Percentiles rank a stretch among this genome's conserved stretches.
Conservation (phyloP, 2,329 filamentous ascomycete genomes). For the Curvularia hawaiiensis region DNA sequence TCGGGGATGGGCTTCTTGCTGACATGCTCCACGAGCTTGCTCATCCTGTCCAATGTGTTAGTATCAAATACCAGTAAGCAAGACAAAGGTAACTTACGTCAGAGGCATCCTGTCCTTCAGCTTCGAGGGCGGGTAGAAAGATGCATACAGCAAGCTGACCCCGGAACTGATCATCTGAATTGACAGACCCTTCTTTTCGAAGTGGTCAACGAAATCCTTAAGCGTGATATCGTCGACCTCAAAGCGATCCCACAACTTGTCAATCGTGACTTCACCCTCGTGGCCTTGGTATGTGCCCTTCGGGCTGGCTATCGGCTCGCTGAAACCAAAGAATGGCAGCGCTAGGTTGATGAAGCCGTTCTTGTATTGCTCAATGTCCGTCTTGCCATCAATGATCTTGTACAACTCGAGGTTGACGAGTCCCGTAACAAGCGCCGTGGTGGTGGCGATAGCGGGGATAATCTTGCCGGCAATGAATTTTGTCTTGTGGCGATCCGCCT, state of each 20-base stretch:
- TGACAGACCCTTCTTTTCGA: conserved; percentile 76
- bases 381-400: conserved; percentile 96
- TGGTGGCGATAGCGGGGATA: conserved; percentile 97
- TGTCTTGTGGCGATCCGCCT: conserved; percentile 93
- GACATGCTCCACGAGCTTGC: conserved; percentile 83
- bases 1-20: conserved; percentile 90
- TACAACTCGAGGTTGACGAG: conserved; percentile 91
- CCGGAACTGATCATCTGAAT: conserved; percentile 97
- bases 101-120: conserved; percentile 80
- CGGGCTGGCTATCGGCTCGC: conserved; percentile 90
- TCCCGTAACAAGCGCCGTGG: conserved; percentile 92
- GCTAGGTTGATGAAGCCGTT: conserved; percentile 98
- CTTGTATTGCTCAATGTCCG: conserved; percentile 98
- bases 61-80: neutral
- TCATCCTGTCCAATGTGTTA: conserved; percentile 66
- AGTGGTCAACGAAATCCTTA: conserved; percentile 79
- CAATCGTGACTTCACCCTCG: conserved; percentile 77
- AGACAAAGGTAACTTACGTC: conserved; percentile 57
- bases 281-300: conserved; percentile 89
- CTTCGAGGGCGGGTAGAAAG: conserved; percentile 85
- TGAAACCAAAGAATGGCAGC: conserved; percentile 97
- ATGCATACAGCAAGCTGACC: conserved; percentile 90
- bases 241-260: conserved; percentile 98
- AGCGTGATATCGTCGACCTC: conserved; percentile 87
- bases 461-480: conserved; percentile 99